Evolutionary conservation across 257 asterid species (phyloP).

Genomic region (Nemophila menziesii): DNA sequence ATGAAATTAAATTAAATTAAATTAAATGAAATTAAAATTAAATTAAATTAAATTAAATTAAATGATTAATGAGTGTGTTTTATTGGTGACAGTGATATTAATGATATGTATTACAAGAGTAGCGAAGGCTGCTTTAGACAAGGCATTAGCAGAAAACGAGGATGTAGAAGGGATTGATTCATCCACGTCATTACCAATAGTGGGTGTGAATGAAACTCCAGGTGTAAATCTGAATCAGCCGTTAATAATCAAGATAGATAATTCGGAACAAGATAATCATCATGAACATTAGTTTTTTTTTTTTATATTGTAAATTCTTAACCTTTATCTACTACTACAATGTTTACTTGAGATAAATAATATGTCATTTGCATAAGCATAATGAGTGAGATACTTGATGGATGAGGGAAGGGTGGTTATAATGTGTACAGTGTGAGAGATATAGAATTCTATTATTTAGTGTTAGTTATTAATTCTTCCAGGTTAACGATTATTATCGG

Average conservation of each 20-base stretch:
- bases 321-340: too few species aligned
- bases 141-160: constrained; percentile 22
- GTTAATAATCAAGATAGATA: constrained; percentile 56
- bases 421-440: constrained; percentile 41
- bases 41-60: too few species aligned
- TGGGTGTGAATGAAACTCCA: constrained; percentile 17
- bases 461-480: neutral
- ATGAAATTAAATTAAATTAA: too few species aligned
- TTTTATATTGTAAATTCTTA: constrained; percentile 51
- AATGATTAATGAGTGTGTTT: neutral
- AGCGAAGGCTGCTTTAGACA: constrained; percentile 20
- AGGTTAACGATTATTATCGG: neutral
- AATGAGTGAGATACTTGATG: constrained; percentile 11
- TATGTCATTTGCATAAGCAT: constrained; percentile 14
- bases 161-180: constrained; percentile 15
- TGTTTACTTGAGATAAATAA: constrained; percentile 5
- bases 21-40: too few species aligned
- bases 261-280: constrained; percentile 37
- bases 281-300: constrained; percentile 35
- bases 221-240: constrained; percentile 51
- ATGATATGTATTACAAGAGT: constrained; percentile 12
- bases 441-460: neutral
- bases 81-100: neutral
- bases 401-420: constrained; percentile 16
- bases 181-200: constrained; percentile 12